These are phyloP conservation scores for Daldinia sp. DNA, from an alignment of 2,329 filamentous ascomycete genomes.

Conservation along the genomic window DNA sequence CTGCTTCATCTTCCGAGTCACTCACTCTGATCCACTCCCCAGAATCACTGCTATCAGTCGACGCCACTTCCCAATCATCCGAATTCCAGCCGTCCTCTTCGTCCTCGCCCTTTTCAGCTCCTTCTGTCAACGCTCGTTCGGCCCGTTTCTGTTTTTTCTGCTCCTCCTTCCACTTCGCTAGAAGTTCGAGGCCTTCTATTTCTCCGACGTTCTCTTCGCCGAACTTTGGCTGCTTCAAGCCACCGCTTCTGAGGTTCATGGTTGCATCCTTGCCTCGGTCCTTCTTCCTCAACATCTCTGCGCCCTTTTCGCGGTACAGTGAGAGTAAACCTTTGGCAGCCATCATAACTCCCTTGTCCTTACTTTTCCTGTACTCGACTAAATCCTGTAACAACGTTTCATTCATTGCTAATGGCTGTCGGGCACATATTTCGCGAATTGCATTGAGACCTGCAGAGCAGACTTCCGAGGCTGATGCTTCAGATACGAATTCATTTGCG, in stretches of 20 bases:
- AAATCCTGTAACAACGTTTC: slow-evolving; percentile 96
- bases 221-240: slow-evolving; percentile 79
- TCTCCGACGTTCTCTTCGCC: slow-evolving; percentile 82
- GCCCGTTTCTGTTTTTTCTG: slow-evolving; percentile 77
- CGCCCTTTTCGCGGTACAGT: slow-evolving; percentile 89
- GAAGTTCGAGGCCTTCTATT: slow-evolving; percentile 90
- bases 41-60: slow-evolving; percentile 71
- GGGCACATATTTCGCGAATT: slow-evolving; percentile 90
- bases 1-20: slow-evolving; percentile 82
- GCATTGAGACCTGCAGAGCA: slow-evolving; percentile 91
- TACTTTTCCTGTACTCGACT: slow-evolving; percentile 94
- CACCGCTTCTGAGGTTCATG: slow-evolving; percentile 79
- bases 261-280: slow-evolving; percentile 92
- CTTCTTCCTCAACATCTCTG: slow-evolving; percentile 86
- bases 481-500: slow-evolving; percentile 97
- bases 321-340: slow-evolving; percentile 91
- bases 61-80: slow-evolving; percentile 68
- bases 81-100: slow-evolving; percentile 64
- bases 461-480: slow-evolving; percentile 90
- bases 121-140: slow-evolving; percentile 73
- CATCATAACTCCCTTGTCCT: slow-evolving; percentile 99
- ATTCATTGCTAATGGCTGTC: slow-evolving; percentile 95
- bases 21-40: slow-evolving; percentile 94
- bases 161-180: slow-evolving; percentile 94
- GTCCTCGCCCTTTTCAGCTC: slow-evolving; percentile 68